A percentile compares a stretch with the other conserved stretches of the same genome.
These are phyloP conservation scores for Vigna reflexopilosa DNA, from an alignment of 306 rosid species.

Conservation along the genomic window DNA sequence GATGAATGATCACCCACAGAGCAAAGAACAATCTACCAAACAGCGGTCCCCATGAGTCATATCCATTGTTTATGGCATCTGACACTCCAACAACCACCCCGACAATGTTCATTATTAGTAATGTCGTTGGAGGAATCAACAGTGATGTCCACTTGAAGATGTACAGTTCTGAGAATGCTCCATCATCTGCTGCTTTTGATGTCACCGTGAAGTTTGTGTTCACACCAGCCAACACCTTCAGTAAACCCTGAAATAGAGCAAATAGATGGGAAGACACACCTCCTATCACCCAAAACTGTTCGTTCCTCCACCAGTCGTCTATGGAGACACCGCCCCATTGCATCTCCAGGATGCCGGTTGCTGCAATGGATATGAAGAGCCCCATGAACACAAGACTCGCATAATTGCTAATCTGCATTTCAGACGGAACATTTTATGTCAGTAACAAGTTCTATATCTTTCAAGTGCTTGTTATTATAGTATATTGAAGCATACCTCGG, in stretches of 20 bases:
- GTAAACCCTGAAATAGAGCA: slow-evolving; percentile 90
- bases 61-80: slow-evolving; percentile 94
- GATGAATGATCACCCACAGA: slow-evolving; percentile 89
- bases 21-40: slow-evolving; percentile 97
- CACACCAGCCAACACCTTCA: slow-evolving; percentile 94
- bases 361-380: slow-evolving; percentile 91
- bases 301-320: slow-evolving; percentile 99
- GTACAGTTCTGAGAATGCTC: slow-evolving; percentile 91
- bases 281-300: slow-evolving; percentile 98
- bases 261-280: slow-evolving; percentile 93
- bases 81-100: slow-evolving; percentile 91
- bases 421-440: slow-evolving; percentile 15
- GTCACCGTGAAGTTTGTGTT: slow-evolving; percentile 95
- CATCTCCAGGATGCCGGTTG: slow-evolving; percentile 94
- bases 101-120: slow-evolving; percentile 79
- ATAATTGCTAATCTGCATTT: slow-evolving; percentile 90
- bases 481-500: slow-evolving; percentile 69
- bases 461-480: neutral
- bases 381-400: slow-evolving; percentile 91
- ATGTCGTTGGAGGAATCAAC: slow-evolving; percentile 80
- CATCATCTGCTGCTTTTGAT: slow-evolving; percentile 95
- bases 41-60: slow-evolving; percentile 96
- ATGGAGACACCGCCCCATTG: slow-evolving; percentile 95
- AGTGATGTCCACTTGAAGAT: slow-evolving; percentile 95
- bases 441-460: neutral